These are phyloP conservation scores for Coemansia pectinata DNA, from an alignment of 192 early-diverging fungal genomes.

Conservation along the genomic window DNA sequence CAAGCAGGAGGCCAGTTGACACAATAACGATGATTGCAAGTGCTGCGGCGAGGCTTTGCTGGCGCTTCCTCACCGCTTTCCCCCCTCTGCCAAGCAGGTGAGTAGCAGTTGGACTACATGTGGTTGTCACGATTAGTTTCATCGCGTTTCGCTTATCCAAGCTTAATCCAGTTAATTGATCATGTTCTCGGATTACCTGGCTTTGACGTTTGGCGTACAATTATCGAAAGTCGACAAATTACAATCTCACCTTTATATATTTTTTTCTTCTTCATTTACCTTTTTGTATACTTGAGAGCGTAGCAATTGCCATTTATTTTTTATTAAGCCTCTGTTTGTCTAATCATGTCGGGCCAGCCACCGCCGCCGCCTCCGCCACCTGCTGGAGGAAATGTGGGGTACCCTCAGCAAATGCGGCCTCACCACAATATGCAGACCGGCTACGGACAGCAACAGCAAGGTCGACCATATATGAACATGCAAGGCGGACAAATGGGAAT, in stretches of 20 bases:
- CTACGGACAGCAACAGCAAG: background rate
- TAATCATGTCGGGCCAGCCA: conserved; percentile 16
- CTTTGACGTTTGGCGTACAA: background rate
- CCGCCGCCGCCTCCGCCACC: conserved; percentile 23
- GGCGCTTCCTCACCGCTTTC: background rate
- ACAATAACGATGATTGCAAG: background rate
- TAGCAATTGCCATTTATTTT: background rate
- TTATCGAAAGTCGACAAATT: too few species aligned
- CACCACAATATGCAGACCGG: conserved; percentile 10
- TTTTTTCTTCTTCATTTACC: background rate
- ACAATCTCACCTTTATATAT: too few species aligned
- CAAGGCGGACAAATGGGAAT: conserved; percentile 31
- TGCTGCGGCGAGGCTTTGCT: background rate
- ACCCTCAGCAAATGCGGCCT: conserved; percentile 11
- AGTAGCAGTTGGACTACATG: background rate
- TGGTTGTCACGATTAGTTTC: too few species aligned
- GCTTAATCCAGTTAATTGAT: background rate
- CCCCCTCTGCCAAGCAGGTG: background rate
- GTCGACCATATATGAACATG: conserved; percentile 20
- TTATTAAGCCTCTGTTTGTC: background rate
- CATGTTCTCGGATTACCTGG: background rate
- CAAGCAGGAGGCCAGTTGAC: background rate
- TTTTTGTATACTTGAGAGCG: background rate
- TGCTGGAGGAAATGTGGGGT: conserved; percentile 2
- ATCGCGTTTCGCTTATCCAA: background rate